Percentiles rank a stretch among this genome's conserved stretches.
phyloP scores from a whole-genome alignment of 495 filamentous ascomycete genomes.

The Glonium stellatum region DNA sequence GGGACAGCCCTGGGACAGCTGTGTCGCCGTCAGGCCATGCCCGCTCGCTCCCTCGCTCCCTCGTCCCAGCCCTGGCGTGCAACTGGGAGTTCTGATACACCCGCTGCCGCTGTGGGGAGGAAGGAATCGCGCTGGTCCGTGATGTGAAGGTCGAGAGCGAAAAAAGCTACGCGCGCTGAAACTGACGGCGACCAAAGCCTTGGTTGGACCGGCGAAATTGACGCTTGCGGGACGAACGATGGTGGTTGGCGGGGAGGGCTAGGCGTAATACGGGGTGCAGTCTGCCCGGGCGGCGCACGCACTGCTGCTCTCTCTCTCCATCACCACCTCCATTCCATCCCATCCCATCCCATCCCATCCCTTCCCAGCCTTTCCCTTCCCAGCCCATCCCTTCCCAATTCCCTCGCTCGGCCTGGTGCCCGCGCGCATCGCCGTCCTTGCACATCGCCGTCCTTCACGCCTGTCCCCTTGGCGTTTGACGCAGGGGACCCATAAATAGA shows the following conservation, averaged over 20 bases:
- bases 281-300: too few species aligned
- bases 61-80: background rate
- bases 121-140: background rate
- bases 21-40: background rate
- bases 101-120: background rate
- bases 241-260: background rate
- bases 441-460: too few species aligned
- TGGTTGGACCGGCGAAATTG: background rate
- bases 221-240: background rate
- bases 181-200: background rate
- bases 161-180: background rate
- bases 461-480: too few species aligned
- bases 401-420: too few species aligned
- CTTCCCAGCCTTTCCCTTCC: too few species aligned
- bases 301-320: too few species aligned
- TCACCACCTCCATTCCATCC: too few species aligned
- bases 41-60: too few species aligned
- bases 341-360: too few species aligned
- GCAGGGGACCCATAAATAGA: too few species aligned
- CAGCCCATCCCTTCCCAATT: too few species aligned
- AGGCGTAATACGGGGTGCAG: background rate
- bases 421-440: too few species aligned
- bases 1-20: background rate
- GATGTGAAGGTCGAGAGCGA: background rate
- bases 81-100: background rate